phyloP scores from a whole-genome alignment of 176 grass and related monocot species.

The Raddia guianensis region DNA sequence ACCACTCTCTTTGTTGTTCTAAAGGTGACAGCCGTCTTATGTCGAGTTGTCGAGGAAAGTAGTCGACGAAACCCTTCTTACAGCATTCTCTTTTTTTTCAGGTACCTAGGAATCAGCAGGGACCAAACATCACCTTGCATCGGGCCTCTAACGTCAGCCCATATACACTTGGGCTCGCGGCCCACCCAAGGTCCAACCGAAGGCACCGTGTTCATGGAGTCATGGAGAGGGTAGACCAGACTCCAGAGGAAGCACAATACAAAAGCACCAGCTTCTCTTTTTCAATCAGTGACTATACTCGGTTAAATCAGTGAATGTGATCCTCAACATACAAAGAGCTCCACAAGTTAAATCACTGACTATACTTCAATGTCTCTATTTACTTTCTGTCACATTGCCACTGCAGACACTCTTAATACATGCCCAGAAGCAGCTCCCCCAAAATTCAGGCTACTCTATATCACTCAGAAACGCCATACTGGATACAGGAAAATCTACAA shows the following conservation, averaged over 20 bases:
- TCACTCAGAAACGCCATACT: slow-evolving; percentile 3
- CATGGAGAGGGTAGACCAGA: too few species aligned
- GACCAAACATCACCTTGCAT: too few species aligned
- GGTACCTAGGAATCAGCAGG: too few species aligned
- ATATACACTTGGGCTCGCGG: too few species aligned
- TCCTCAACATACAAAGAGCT: slow-evolving; percentile 10
- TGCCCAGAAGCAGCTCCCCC: not conserved
- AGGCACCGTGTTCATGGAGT: too few species aligned
- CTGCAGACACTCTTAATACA: slow-evolving; percentile 9
- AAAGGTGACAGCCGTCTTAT: too few species aligned
- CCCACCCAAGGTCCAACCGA: too few species aligned
- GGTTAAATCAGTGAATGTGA: not conserved
- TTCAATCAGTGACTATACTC: not conserved
- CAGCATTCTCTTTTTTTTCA: too few species aligned
- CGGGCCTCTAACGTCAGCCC: too few species aligned
- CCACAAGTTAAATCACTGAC: not conserved
- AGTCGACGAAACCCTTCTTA: too few species aligned
- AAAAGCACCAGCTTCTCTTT: slow-evolving; percentile 6
- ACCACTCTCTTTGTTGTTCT: too few species aligned
- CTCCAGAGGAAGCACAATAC: not conserved
- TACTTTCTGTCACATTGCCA: not conserved
- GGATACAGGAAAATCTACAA: slow-evolving; percentile 30
- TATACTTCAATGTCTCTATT: not conserved
- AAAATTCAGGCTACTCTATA: not conserved
- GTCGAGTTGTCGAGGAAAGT: too few species aligned